Evolutionary conservation across 768 basidiomycete species (phyloP), one percentile per base, ranked within the genome.

Genomic region (Leccinellum albellum): DNA sequence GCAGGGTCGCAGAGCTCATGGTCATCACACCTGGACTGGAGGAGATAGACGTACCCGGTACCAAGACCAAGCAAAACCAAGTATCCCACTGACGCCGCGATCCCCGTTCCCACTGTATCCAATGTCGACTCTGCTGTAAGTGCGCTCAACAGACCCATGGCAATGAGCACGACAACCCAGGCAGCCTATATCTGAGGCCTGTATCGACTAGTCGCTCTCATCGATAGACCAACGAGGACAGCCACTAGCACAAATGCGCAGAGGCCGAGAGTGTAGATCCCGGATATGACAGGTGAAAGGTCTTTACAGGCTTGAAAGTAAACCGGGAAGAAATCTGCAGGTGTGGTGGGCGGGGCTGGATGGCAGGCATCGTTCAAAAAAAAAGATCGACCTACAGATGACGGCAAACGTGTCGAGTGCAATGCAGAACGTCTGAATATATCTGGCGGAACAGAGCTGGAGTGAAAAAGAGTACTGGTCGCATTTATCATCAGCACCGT

Each of bases 261-360:
- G 45, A 76, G 49, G 2, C 74, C 61, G 46, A 82, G 72, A n/a
- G 70, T 57, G 44, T 74, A 68, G 32, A 71, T 50, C 33, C 75
- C 76, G 1, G 76, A 75, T 5, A 51, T 48, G 13, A 76, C 61
- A 0, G 81, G 73, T 7, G 71, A 68, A 13, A 63, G 66, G 15
- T 69, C 74, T 33, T 73, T 74, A 65, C 72, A 73, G 0, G 75
- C 76, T 60, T 79, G 78, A 40, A 74, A 73, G 54, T 70, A 77
- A 33, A 74, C 66, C 0, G 66, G 73, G 50, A 72, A 72, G 61
- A 66, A 81, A 62, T 73, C 79, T 81, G 66, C 10, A 57, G 28
- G 7, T 1, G 26, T 53, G 9, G 10, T 14, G 24, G 2, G 15
- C 3, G 23, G 40, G 23, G 3, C 5, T n/a, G 5, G 44, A 14